These are phyloP conservation scores for Opeltia flavorubescens DNA, from an alignment of 495 filamentous ascomycete genomes.

Conservation along the genomic window DNA sequence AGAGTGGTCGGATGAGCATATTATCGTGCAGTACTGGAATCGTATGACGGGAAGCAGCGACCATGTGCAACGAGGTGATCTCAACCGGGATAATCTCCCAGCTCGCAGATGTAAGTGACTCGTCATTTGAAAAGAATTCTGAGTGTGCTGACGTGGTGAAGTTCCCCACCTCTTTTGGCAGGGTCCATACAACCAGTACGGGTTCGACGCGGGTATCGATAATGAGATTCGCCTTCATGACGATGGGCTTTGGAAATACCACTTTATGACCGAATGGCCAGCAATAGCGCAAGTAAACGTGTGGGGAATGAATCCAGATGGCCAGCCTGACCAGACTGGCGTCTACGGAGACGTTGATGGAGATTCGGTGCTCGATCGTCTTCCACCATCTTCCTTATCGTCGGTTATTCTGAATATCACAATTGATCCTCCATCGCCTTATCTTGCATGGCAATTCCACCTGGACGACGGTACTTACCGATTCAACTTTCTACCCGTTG, in stretches of 20 bases:
- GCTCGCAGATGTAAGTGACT: neutral
- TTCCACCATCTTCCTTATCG: constrained; percentile 26
- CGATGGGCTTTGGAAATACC: constrained; percentile 31
- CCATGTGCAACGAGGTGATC: constrained; percentile 50
- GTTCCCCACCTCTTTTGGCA: constrained; percentile 45
- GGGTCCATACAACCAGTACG: constrained; percentile 48
- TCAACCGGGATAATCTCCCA: constrained; percentile 10
- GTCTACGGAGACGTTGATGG: constrained; percentile 36
- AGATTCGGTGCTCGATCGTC: constrained; percentile 27
- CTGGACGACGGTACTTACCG: constrained; percentile 30
- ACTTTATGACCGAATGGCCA: constrained; percentile 40
- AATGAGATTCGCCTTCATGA: constrained; percentile 35
- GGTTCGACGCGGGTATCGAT: constrained; percentile 43
- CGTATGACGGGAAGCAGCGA: constrained; percentile 47
- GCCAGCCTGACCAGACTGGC: constrained; percentile 31
- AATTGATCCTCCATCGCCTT: constrained; percentile 25
- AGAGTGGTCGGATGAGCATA: constrained; percentile 50
- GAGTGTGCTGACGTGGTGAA: neutral
- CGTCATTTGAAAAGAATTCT: constrained; percentile 23
- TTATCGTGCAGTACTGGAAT: constrained; percentile 56
- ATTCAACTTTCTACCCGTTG: constrained; percentile 27
- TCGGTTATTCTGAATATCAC: constrained; percentile 34
- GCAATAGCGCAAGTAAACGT: constrained; percentile 30
- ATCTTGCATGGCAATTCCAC: constrained; percentile 28
- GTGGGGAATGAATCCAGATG: constrained; percentile 34